Percentiles rank a stretch among this genome's conserved stretches.
Evolutionary conservation across 257 asterid genomes (phyloP).

Genomic region (Lycium barbarum): DNA sequence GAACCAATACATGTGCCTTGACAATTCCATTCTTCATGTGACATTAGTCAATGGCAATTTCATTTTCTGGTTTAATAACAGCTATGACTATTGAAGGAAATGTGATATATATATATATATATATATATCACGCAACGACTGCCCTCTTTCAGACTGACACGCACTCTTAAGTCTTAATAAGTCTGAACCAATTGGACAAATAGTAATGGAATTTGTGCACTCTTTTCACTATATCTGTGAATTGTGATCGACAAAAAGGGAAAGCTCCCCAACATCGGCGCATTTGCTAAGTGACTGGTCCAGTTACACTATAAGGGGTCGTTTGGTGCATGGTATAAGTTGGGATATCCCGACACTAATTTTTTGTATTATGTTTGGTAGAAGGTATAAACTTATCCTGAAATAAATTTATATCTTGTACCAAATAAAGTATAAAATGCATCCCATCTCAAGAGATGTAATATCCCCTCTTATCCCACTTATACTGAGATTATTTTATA

Average conservation of each 20-base stretch:
- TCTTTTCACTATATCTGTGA: not conserved
- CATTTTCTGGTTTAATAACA: not conserved
- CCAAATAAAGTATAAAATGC: too few species aligned
- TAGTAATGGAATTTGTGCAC: not conserved
- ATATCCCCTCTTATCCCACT: too few species aligned
- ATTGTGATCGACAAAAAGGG: not conserved
- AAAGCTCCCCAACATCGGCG: not conserved
- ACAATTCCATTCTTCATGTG: not conserved
- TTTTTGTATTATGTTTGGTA: too few species aligned
- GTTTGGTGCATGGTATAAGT: too few species aligned
- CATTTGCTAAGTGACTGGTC: slow-evolving; percentile 2
- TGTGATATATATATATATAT: not conserved
- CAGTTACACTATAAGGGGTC: not conserved
- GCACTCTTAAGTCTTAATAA: not conserved
- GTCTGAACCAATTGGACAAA: not conserved
- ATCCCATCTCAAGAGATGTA: too few species aligned
- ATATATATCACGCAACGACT: not conserved
- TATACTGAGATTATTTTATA: too few species aligned
- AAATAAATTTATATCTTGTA: too few species aligned
- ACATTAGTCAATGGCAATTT: not conserved
- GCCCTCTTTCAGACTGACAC: not conserved
- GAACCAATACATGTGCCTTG: not conserved
- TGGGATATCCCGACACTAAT: too few species aligned
- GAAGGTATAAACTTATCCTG: too few species aligned
- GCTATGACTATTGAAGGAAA: not conserved